Conservation (phyloP, 805 yeast species). For the Wickerhamiella kazuoi region DNA sequence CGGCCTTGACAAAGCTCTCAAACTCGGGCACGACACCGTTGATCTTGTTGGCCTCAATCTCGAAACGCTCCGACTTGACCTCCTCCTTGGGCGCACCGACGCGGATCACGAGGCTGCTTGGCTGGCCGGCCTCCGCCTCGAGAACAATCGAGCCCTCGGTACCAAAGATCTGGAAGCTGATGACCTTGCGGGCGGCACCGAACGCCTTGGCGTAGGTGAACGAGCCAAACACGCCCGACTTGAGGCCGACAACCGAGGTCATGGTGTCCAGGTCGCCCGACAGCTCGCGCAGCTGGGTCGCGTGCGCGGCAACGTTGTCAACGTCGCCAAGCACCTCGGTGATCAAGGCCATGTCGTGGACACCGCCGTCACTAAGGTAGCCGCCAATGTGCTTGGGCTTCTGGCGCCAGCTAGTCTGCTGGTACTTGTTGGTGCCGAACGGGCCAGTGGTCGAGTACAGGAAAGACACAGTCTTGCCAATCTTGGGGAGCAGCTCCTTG, state of each 20-base stretch:
- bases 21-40: conserved; percentile 45
- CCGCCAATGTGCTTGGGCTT: conserved; percentile 90
- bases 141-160: conserved; percentile 55
- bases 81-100: conserved; percentile 17
- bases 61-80: conserved; percentile 15
- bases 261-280: conserved; percentile 74
- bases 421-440: conserved; percentile 31
- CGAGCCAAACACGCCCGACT: conserved; percentile 55
- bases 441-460: conserved; percentile 31
- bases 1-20: conserved; percentile 42
- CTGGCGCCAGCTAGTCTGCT: conserved; percentile 67
- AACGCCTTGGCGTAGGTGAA: conserved; percentile 77
- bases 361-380: conserved; percentile 86
- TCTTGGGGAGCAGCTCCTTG: conserved; percentile 41
- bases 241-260: conserved; percentile 47
- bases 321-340: conserved; percentile 69
- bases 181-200: conserved; percentile 60
- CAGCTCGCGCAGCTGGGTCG: conserved; percentile 56
- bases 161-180: conserved; percentile 58
- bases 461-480: conserved; percentile 39
- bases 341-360: conserved; percentile 77
- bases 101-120: conserved; percentile 9
- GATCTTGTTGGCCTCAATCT: conserved; percentile 21
- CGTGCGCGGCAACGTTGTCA: conserved; percentile 51
- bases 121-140: conserved; percentile 24